These are phyloP conservation scores for Physocladia obscura DNA, from an alignment of 192 early-diverging fungal species.

Conservation along the genomic window DNA sequence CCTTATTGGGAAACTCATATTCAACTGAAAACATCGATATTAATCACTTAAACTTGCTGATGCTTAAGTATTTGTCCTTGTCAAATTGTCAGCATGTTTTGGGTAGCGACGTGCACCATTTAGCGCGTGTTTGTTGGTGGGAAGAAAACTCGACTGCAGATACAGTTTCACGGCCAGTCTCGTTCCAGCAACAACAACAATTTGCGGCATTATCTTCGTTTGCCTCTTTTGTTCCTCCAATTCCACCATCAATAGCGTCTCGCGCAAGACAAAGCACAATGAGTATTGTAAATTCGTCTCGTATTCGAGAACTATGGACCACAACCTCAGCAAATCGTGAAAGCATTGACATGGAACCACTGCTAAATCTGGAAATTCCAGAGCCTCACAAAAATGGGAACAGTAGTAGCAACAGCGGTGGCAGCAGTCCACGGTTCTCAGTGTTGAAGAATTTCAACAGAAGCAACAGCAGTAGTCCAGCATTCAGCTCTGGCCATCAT, in stretches of 20 bases:
- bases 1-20: not conserved
- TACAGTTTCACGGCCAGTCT: not conserved
- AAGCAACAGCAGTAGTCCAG: too few relatives aligned
- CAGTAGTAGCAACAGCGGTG: not conserved
- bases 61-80: not conserved
- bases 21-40: not conserved
- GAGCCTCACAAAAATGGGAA: too few relatives aligned
- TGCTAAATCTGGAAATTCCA: too few relatives aligned
- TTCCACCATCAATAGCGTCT: not conserved
- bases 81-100: slow-evolving; percentile 15
- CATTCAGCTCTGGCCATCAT: not conserved
- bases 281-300: not conserved
- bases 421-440: not conserved
- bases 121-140: slow-evolving; percentile 10
- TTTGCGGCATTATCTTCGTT: not conserved
- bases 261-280: not conserved
- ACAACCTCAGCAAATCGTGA: too few relatives aligned
- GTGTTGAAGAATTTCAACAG: not conserved
- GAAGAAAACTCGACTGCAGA: slow-evolving; percentile 1
- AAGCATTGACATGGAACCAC: too few relatives aligned
- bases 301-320: too few relatives aligned
- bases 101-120: slow-evolving; percentile 13
- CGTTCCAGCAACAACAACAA: not conserved
- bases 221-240: not conserved
- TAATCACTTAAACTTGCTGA: too few relatives aligned